phyloP scores from a whole-genome alignment of 768 basidiomycete genomes.

The Leccinum subgranulosum region DNA sequence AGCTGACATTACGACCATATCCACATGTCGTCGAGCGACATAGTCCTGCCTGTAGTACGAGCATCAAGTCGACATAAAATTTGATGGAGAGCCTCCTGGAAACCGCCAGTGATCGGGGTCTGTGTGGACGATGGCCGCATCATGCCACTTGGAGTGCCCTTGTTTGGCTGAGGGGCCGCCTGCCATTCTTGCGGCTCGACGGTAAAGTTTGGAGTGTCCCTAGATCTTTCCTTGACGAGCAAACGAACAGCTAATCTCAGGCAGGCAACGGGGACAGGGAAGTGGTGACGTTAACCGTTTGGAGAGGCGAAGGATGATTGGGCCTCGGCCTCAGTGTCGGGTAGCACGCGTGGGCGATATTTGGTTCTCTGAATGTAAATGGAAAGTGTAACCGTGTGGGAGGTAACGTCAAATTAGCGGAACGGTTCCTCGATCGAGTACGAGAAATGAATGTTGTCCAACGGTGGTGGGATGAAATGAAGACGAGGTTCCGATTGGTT shows the following conservation, averaged over 20 bases:
- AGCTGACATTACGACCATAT: background rate
- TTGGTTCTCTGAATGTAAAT: background rate
- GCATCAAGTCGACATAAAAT: background rate
- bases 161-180: background rate
- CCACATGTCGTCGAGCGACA: background rate
- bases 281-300: constrained; percentile 3
- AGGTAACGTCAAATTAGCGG: constrained; percentile 4
- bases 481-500: background rate
- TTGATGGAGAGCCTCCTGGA: constrained; percentile 3
- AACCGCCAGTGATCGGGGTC: constrained; percentile 5
- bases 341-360: background rate
- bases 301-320: background rate
- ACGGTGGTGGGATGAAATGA: constrained; percentile 2
- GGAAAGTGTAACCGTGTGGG: background rate
- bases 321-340: background rate
- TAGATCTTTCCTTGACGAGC: constrained; percentile 5
- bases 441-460: background rate
- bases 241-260: constrained; percentile 11
- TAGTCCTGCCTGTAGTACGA: background rate
- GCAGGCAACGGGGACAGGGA: constrained; percentile 10
- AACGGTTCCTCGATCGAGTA: background rate
- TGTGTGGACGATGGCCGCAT: background rate
- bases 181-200: background rate
- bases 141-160: background rate
- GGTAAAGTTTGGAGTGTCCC: background rate